Conservation (phyloP, 495 filamentous ascomycete genomes). For the Collariella sp. region DNA sequence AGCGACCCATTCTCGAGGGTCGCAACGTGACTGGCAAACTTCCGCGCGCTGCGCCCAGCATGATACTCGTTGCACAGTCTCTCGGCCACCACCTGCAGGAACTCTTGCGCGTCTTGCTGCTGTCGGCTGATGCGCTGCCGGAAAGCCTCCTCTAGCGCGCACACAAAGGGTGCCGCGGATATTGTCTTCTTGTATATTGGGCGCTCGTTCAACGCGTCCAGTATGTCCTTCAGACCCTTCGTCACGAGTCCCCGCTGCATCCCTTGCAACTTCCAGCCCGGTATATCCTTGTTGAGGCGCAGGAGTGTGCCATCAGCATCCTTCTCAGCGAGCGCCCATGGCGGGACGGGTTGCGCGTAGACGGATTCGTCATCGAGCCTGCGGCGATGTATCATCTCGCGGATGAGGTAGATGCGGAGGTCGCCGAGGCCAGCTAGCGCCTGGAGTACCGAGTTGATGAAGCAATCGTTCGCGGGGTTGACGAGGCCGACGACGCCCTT, state of each 20-base stretch:
- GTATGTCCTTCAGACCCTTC: slow-evolving; percentile 79
- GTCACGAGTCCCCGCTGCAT: slow-evolving; percentile 75
- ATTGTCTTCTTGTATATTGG: slow-evolving; percentile 93
- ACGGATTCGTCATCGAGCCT: slow-evolving; percentile 64
- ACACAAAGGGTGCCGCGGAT: slow-evolving; percentile 70
- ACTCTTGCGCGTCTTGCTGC: slow-evolving; percentile 98
- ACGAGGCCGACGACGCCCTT: slow-evolving; percentile 81
- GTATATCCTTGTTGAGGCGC: slow-evolving; percentile 37
- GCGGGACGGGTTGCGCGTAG: slow-evolving; percentile 52
- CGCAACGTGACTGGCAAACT: slow-evolving; percentile 28
- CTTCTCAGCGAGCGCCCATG: slow-evolving; percentile 21
- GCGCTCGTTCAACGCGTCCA: slow-evolving; percentile 89
- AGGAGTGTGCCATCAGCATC: slow-evolving; percentile 1
- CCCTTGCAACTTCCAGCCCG: slow-evolving; percentile 60
- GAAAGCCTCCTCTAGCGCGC: slow-evolving; percentile 75
- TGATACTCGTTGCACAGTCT: slow-evolving; percentile 89
- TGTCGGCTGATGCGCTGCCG: slow-evolving; percentile 80
- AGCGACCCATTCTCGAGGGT: background rate
- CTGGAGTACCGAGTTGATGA: slow-evolving; percentile 96
- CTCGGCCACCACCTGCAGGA: slow-evolving; percentile 88
- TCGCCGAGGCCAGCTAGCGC: slow-evolving; percentile 91
- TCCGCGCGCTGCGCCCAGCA: slow-evolving; percentile 64
- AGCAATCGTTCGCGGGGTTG: slow-evolving; percentile 97
- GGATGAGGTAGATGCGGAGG: slow-evolving; percentile 79
- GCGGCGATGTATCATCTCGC: slow-evolving; percentile 76